Evolutionary conservation across 2,329 filamentous ascomycete species (phyloP), one percentile per base, ranked within the genome.

Genomic region (Cryphonectria naterciae): DNA sequence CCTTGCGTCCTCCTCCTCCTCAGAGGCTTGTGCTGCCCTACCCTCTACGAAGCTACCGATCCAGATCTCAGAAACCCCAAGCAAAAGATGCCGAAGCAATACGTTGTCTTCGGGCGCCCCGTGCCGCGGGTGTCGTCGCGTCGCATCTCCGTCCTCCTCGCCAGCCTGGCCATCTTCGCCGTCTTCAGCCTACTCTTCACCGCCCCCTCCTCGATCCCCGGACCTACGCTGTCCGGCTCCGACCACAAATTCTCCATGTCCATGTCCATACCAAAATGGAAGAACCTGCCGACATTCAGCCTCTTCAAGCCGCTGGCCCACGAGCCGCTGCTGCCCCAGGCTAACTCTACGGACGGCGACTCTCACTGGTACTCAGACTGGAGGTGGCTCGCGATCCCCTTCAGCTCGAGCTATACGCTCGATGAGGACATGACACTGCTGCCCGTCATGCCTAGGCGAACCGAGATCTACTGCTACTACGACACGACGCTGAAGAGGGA

Each of bases 391-490:
- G 93, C 92, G 73, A 83, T 83, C 68, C 93, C 95, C 2, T 98
- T 98, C 80, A 97, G 94, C 25, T 94, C 91, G 60, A 88, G 89
- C 22, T 85, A 96, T 70, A 91, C 88, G 0, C 86, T 96, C 70
- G 95, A 97, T 77, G 92, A 97, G 79, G 92, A 92, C 77, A 88
- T 94, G 68, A 91, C 92, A 10, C 87, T 98, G 68, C 89, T 98
- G 3, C 96, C 96, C 63, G 93, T 93, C 2, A 83, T 97, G 39
- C 82, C 80, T 63, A 83, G 87, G 43, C 88, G 95, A 32, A 90
- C 92, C 35, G 86, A 90, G 0, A 90, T 98, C 68, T 98, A 97
- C 81, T 97, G 94, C 74, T 98, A 95, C 81, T 97, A 97, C 79
- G 94, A 97, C 77, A 84, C 88, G 15, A 89, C 88, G 5, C 79